Base-by-base conservation (phyloP, 163 green algal genomes). In the Coccomyxa subellipsoidea region DNA sequence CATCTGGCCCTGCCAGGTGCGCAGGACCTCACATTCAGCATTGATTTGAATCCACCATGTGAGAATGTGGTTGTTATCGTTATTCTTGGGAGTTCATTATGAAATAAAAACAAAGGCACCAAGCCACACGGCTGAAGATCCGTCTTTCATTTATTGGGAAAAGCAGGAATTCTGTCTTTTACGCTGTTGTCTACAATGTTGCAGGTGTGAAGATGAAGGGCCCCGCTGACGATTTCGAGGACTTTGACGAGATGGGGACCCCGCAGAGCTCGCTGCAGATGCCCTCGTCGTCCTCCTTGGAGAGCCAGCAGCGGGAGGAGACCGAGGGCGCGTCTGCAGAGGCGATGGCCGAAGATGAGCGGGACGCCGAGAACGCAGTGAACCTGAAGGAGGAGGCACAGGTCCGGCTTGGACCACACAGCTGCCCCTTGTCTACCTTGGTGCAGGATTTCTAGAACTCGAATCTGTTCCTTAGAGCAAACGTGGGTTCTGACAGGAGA, bases 241-340 rank as follows among this genome's bases (percentile, higher is more conserved):
- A 75, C 77, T 38, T 34, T 53, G 39, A 34, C 31, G 39, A 47
- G n/a, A 81, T 47, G 77, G n/a, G 21, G 38, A 72, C 7, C 10
- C 47, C n/a, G 69, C 77, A 38, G 39, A 38, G 40, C 47, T 81
- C 39, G 38, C 54, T 54, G 77, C 47, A 54, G 53, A 37, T 81
- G 12, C 31, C 31, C 47, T 54, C 31, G 31, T 31, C 36, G 38
- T 31, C 36, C 36, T 69, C 38, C 29, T 66, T 36, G 18, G 36
- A 35, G 36, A 53, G 34, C 21, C 36, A 36, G 75, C 75, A 54
- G 27, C 36, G 38, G 5, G 37, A 69, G 36, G 38, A 39, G 31
- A 8, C 35, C 39, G 37, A 66, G 34, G 18, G 10, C 32, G 73
- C 31, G 77, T 31, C 39, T 53, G 47, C 77, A 35, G 27, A 81